These are phyloP conservation scores for Ganoderma sinense DNA, from an alignment of 1,284 basidiomycete genomes.

Conservation along the genomic window DNA sequence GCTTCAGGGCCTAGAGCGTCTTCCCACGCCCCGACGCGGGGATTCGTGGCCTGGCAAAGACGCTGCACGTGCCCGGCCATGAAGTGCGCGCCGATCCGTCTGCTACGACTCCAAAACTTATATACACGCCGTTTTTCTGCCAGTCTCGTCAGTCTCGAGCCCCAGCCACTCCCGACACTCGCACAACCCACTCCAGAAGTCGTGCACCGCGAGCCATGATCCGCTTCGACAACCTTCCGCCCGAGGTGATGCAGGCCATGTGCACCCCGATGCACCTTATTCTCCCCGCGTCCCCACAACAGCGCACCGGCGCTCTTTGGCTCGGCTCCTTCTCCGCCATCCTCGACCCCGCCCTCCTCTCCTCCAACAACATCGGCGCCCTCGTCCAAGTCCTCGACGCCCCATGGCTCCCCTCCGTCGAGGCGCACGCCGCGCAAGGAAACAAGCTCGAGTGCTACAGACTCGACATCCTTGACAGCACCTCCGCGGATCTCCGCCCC, in stretches of 20 bases:
- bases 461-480: constrained; percentile 68
- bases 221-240: constrained; percentile 71
- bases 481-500: constrained; percentile 58
- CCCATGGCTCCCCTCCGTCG: constrained; percentile 68
- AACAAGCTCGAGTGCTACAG: constrained; percentile 64
- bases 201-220: constrained; percentile 56
- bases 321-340: constrained; percentile 48
- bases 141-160: background rate
- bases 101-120: background rate
- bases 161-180: background rate
- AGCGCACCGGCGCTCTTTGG: constrained; percentile 45
- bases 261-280: constrained; percentile 83
- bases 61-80: background rate
- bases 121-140: background rate
- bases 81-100: background rate
- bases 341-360: constrained; percentile 44
- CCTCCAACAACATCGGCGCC: constrained; percentile 57
- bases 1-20: background rate
- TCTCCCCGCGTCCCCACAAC: constrained; percentile 46
- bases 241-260: constrained; percentile 80
- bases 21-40: background rate
- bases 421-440: constrained; percentile 50
- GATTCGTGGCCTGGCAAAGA: background rate
- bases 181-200: background rate
- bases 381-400: constrained; percentile 77